Evolutionary conservation across 1,284 basidiomycete genomes (phyloP).

Genomic region (Malassezia japonica): DNA sequence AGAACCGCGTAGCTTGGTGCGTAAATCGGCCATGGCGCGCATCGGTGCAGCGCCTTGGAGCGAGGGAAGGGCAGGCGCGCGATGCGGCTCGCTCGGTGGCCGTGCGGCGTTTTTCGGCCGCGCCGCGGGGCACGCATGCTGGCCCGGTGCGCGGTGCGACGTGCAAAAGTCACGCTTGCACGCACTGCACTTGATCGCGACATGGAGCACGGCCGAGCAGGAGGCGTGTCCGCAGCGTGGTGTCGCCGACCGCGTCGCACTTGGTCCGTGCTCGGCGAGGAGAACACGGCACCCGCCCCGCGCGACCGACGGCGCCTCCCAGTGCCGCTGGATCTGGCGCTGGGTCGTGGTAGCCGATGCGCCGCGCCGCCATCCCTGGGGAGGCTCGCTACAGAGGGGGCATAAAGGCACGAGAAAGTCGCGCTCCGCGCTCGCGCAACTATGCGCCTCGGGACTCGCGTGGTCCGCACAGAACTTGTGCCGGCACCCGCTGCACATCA

Average conservation of each 20-base stretch:
- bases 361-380: constrained; percentile 9
- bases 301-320: neutral
- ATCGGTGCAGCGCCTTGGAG: too few relatives aligned
- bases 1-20: too few relatives aligned
- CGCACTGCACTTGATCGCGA: constrained; percentile 8
- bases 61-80: neutral
- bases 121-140: constrained; percentile 8
- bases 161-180: neutral
- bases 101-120: neutral
- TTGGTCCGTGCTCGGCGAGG: neutral
- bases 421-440: neutral
- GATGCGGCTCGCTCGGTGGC: neutral
- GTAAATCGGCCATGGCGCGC: too few relatives aligned
- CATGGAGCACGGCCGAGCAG: neutral
- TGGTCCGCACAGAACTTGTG: constrained; percentile 11
- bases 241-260: neutral
- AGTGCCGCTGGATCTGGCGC: constrained; percentile 5
- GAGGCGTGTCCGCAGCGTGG: neutral
- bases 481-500: constrained; percentile 5
- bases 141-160: constrained; percentile 8
- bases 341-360: neutral
- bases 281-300: constrained; percentile 10
- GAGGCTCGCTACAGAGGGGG: constrained; percentile 12
- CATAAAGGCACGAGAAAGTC: constrained; percentile 12
- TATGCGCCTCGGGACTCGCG: constrained; percentile 1